Percentiles rank a stretch among this genome's conserved stretches.
Conservation (phyloP, 495 filamentous ascomycete species). For the Cercophora newfieldiana region DNA sequence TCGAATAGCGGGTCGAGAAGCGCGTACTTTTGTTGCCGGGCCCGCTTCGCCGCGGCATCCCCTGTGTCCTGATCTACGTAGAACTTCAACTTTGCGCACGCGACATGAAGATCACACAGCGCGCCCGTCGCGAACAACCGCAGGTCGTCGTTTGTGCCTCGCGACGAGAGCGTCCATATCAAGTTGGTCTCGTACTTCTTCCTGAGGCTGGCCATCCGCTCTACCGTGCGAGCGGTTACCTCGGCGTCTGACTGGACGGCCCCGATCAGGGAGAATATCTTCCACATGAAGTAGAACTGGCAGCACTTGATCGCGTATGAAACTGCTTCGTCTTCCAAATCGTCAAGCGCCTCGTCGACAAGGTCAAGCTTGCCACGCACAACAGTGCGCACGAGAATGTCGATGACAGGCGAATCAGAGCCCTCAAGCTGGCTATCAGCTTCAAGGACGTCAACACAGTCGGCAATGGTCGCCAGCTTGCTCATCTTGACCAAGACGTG, state of each 20-base stretch:
- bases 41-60: slow-evolving; percentile 9
- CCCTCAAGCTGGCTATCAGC: slow-evolving; percentile 52
- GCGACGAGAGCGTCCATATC: slow-evolving; percentile 62
- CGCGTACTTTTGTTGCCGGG: slow-evolving; percentile 42
- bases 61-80: slow-evolving; percentile 31
- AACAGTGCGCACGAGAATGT: slow-evolving; percentile 66
- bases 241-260: slow-evolving; percentile 43
- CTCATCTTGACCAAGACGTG: slow-evolving; percentile 82
- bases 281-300: slow-evolving; percentile 96
- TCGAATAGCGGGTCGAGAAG: slow-evolving; percentile 63
- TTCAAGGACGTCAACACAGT: slow-evolving; percentile 74
- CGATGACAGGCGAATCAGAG: slow-evolving; percentile 54
- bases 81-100: slow-evolving; percentile 67
- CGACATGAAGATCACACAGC: slow-evolving; percentile 76
- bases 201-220: slow-evolving; percentile 58
- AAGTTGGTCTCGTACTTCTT: slow-evolving; percentile 60
- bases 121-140: slow-evolving; percentile 71
- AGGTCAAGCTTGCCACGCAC: slow-evolving; percentile 64
- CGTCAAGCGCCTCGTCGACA: slow-evolving; percentile 62
- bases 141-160: slow-evolving; percentile 69
- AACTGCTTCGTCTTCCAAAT: slow-evolving; percentile 73
- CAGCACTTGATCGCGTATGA: slow-evolving; percentile 68
- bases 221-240: slow-evolving; percentile 51
- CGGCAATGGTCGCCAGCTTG: slow-evolving; percentile 76
- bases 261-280: slow-evolving; percentile 56